Evolutionary conservation across 1,284 basidiomycete genomes (phyloP).

Genomic region (Vanrija pseudolonga): DNA sequence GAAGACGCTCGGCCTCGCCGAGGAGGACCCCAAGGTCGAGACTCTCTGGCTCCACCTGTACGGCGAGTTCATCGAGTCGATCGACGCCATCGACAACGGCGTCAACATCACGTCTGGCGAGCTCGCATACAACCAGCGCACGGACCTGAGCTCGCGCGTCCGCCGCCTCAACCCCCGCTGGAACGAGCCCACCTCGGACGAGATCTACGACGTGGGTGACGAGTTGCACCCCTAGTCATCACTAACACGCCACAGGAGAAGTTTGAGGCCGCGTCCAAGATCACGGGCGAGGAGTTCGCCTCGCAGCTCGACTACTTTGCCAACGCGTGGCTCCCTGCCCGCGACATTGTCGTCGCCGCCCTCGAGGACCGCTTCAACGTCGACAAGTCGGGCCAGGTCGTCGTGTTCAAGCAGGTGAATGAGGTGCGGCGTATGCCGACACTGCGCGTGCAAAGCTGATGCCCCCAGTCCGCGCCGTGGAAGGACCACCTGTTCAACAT

Average conservation of each 20-base stretch:
- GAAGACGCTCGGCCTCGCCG: conserved; percentile 56
- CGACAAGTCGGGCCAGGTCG: conserved; percentile 70
- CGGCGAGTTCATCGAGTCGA: conserved; percentile 86
- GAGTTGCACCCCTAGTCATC: no score
- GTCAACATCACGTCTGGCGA: conserved; percentile 65
- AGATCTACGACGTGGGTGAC: conserved; percentile 64
- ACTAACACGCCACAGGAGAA: conserved; percentile 53
- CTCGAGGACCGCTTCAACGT: conserved; percentile 62
- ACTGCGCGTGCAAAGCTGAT: conserved; percentile 3
- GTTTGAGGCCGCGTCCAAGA: conserved; percentile 73
- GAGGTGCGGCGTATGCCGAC: conserved; percentile 10
- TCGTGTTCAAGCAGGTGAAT: conserved; percentile 73
- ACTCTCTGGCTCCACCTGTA: conserved; percentile 87
- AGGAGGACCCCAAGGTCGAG: conserved; percentile 62
- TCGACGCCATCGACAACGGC: conserved; percentile 96
- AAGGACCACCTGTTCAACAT: conserved; percentile 91
- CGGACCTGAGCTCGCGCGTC: conserved; percentile 78
- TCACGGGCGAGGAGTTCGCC: conserved; percentile 86
- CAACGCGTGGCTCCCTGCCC: conserved; percentile 87
- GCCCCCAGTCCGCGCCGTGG: conserved; percentile 39
- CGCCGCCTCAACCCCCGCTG: conserved; percentile 81
- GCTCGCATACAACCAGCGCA: conserved; percentile 64
- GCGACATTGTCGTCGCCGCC: conserved; percentile 71
- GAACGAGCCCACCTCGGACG: conserved; percentile 68
- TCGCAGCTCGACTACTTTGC: conserved; percentile 75